phyloP scores from a whole-genome alignment of 2,329 filamentous ascomycete species.

The Pseudopyrenochaeta lycopersici region DNA sequence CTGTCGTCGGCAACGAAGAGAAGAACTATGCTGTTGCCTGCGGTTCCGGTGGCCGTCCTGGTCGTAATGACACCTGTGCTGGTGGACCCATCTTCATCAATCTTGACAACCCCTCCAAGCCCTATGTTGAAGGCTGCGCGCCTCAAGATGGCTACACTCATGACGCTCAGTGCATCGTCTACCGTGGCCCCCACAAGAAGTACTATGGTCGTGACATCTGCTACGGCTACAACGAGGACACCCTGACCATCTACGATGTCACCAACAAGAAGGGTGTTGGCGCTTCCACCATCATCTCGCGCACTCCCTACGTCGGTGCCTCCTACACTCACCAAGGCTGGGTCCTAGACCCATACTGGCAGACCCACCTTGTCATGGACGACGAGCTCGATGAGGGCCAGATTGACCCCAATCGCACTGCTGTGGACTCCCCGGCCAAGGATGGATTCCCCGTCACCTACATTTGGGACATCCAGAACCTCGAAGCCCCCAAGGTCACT shows the following conservation, averaged over 20 bases:
- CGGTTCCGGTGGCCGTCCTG: slow-evolving; percentile 38
- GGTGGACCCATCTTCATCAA: slow-evolving; percentile 68
- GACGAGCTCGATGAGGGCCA: slow-evolving; percentile 51
- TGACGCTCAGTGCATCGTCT: slow-evolving; percentile 68
- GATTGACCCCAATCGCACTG: slow-evolving; percentile 36
- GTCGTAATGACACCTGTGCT: slow-evolving; percentile 52
- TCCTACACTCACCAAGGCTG: slow-evolving; percentile 69
- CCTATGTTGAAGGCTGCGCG: slow-evolving; percentile 61
- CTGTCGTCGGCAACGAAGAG: slow-evolving; percentile 47
- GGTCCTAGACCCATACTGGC: slow-evolving; percentile 54
- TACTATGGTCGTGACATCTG: slow-evolving; percentile 64
- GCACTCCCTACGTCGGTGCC: slow-evolving; percentile 63
- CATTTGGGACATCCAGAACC: slow-evolving; percentile 49
- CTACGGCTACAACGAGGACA: slow-evolving; percentile 66
- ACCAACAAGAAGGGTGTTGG: slow-evolving; percentile 63
- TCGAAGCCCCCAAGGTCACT: slow-evolving; percentile 47
- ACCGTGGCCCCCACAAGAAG: slow-evolving; percentile 60
- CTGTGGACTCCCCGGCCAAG: slow-evolving; percentile 34
- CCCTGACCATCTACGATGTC: slow-evolving; percentile 62
- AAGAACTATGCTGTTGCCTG: slow-evolving; percentile 46
- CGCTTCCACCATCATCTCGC: slow-evolving; percentile 65
- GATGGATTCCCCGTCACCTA: slow-evolving; percentile 50
- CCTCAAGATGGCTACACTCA: slow-evolving; percentile 68
- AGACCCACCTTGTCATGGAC: slow-evolving; percentile 48
- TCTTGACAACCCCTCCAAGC: slow-evolving; percentile 58